Base-by-base conservation (phyloP, 106 monocot species). In the Phalaenopsis equestris region DNA sequence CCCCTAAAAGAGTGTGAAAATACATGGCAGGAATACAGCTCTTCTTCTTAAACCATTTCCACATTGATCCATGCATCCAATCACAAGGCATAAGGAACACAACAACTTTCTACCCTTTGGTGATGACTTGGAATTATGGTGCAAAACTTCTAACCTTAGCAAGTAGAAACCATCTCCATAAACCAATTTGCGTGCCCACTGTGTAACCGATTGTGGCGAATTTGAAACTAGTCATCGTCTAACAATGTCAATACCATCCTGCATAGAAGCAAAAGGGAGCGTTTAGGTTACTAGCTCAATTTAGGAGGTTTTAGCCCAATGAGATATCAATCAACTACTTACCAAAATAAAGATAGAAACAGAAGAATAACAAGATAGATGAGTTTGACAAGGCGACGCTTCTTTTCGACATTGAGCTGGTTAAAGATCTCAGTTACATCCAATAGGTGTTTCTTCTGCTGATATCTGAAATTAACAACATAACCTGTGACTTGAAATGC, bases 341-440 rank as follows among this genome's bases (percentile, higher is more conserved):
- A 94, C 97, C 94, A 94, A 81, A 94, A 94, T 73, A 98, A 83
- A 42, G 89, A 85, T 9, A 94, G 16, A 83, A 98, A 94, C 58
- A 98, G 94, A 75, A 98, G 89, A 67, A 87, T 4, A 37, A 98
- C 88, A 56, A 87, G 72, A 72, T 82, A 84, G 23, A 84, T 73
- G 16, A 98, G 89, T 84, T 98, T 98, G 55, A 92, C 73, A 64
- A 98, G 80, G 49, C 97, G 90, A 24, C 79, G 82, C 55, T 94
- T 94, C 87, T 98, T 94, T 80, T 98, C 97, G 55, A 49, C 82
- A 79, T 85, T 81, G 39, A 98, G 89, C 17, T 86, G 84, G 79
- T 86, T 98, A 81, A 94, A 98, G 52, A 98, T 98, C 90, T 98
- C 97, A 0, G 97, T 98, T 6, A 98, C 97, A 84, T 98, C 97